These are phyloP conservation scores for Panicum miliaceum DNA, from an alignment of 176 grass and related monocot genomes.

Conservation along the genomic window DNA sequence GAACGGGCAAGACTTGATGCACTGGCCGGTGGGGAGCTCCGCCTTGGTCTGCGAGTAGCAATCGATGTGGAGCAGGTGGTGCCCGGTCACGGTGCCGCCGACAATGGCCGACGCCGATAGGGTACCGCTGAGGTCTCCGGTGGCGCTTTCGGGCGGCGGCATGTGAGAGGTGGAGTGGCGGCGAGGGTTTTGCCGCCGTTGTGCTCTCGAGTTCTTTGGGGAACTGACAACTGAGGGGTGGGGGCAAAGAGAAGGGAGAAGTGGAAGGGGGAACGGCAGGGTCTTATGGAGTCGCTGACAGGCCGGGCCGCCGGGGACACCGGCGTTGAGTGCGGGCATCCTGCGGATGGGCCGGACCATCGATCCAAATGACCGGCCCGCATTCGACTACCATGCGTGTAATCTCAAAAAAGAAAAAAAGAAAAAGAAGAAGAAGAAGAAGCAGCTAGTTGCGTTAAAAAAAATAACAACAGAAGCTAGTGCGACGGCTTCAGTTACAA, in stretches of 20 bases:
- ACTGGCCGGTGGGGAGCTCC: background rate
- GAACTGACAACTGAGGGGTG: too few relatives aligned
- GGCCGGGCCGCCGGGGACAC: too few relatives aligned
- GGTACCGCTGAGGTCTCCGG: background rate
- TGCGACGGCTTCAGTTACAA: too few relatives aligned
- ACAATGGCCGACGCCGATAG: background rate
- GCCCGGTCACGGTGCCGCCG: background rate
- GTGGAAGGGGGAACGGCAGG: background rate
- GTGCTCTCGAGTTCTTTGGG: background rate
- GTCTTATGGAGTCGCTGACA: background rate
- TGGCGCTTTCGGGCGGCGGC: background rate
- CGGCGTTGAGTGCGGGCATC: too few relatives aligned
- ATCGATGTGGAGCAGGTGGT: background rate
- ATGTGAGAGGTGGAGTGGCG: background rate
- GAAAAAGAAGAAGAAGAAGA: too few relatives aligned
- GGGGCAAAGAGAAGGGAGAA: background rate
- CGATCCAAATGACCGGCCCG: too few relatives aligned
- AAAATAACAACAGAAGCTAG: too few relatives aligned
- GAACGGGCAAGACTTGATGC: background rate
- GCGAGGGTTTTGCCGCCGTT: background rate
- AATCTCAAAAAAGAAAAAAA: too few relatives aligned
- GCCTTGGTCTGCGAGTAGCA: background rate
- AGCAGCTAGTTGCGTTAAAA: too few relatives aligned
- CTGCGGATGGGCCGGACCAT: too few relatives aligned
- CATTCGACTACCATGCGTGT: too few relatives aligned